phyloP scores from a whole-genome alignment of 2,329 filamentous ascomycete genomes.

The Cadophora malorum region DNA sequence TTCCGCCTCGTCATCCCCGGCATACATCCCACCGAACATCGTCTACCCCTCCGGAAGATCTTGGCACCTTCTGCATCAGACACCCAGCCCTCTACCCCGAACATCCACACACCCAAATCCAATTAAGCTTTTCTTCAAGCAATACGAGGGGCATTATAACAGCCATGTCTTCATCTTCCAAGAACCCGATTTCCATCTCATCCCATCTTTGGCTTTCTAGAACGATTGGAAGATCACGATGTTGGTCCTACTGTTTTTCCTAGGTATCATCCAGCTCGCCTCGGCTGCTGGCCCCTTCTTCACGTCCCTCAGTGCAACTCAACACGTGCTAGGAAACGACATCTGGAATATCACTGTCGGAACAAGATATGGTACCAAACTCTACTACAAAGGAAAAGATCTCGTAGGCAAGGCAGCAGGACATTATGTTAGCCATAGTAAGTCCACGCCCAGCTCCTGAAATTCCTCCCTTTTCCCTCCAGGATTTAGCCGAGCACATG shows the following conservation, averaged over 20 bases:
- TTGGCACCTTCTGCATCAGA: conserved; percentile 5
- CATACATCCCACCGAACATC: conserved; percentile 5
- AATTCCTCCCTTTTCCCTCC: neutral
- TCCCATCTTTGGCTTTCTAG: neutral
- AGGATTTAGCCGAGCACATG: neutral
- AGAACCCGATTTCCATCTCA: neutral
- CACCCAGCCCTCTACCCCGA: neutral
- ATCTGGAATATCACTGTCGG: conserved; percentile 38
- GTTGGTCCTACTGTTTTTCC: neutral
- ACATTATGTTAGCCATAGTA: conserved; percentile 32
- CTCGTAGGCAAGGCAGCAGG: conserved; percentile 32
- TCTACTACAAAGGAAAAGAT: conserved; percentile 33
- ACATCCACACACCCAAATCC: neutral
- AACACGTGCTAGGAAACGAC: conserved; percentile 32
- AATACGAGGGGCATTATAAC: neutral
- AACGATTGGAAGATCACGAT: neutral
- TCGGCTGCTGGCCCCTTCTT: conserved; percentile 20
- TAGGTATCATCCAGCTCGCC: neutral
- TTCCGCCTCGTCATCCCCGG: conserved; percentile 8
- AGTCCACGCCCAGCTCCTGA: neutral
- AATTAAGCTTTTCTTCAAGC: neutral
- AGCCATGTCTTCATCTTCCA: neutral
- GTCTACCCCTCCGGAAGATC: conserved; percentile 12
- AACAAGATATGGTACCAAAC: conserved; percentile 31
- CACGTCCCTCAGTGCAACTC: conserved; percentile 3